A percentile compares a stretch with the other conserved stretches of the same genome.
Conservation (phyloP, 2,329 filamentous ascomycete genomes). For the Nakataea oryzae region DNA sequence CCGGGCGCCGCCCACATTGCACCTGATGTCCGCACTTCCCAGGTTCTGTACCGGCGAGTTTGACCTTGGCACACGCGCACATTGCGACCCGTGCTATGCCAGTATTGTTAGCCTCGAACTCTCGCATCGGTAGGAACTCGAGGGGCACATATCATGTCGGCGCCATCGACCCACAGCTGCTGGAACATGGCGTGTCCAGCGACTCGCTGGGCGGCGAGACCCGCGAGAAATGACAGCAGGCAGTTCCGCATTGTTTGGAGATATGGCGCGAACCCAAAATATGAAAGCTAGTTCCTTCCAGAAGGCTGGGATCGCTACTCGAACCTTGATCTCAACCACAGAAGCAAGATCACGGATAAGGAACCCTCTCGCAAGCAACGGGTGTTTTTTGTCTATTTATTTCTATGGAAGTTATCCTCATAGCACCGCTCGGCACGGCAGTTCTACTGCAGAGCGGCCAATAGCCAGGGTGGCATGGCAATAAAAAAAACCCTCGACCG, state of each 20-base stretch:
- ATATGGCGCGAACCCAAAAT: background rate
- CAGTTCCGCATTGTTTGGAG: conserved; percentile 22
- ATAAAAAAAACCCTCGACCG: background rate
- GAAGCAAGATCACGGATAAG: background rate
- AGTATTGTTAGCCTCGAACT: conserved; percentile 1
- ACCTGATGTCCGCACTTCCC: conserved; percentile 28
- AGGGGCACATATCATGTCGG: conserved; percentile 22
- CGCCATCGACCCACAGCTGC: conserved; percentile 34
- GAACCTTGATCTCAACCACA: background rate
- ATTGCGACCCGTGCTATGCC: conserved; percentile 25
- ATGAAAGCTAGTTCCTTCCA: background rate
- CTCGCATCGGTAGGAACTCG: background rate
- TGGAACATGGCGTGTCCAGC: conserved; percentile 42
- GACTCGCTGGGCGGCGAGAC: conserved; percentile 23
- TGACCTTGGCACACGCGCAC: conserved; percentile 34
- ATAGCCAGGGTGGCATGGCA: background rate
- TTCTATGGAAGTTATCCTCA: background rate
- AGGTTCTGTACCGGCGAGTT: conserved; percentile 42
- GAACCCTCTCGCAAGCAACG: no score
- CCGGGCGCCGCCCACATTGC: conserved; percentile 28
- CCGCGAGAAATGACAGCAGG: conserved; percentile 17
- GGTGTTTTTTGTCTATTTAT: background rate
- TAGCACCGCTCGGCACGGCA: background rate
- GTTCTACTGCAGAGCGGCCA: background rate
- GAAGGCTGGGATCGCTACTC: background rate